Base-by-base conservation (phyloP, 345 rosid genomes). In the Kandelia obovata region DNA sequence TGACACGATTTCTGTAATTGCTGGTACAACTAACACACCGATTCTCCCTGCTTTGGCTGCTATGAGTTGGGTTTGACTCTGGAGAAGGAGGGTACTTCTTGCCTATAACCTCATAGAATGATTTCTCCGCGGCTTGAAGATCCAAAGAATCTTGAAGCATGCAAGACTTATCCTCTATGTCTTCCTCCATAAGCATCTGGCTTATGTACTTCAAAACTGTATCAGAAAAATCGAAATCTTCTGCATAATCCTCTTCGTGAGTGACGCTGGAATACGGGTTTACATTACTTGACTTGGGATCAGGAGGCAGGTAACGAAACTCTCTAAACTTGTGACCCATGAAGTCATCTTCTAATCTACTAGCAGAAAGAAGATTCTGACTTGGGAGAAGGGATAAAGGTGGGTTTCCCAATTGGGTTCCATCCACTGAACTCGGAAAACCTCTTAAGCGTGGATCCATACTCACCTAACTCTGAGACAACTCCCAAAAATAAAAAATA, bases 181-280 rank as follows among this genome's bases (percentile, higher is more conserved):
- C 86, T 67, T 92, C 96, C 37, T 92, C 92, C 92, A 89, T 84
- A 52, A 92, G 92, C n/a, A 89, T 87, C 75, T 83, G 87, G 65
- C 80, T 88, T 59, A 85, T 85, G 77, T 88, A 92, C 23, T 73
- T 79, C 58, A 92, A 79, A 73, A 86, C 86, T 5, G 82, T 77
- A 57, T 86, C 86, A 0, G 89, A 82, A 70, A 87, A 85, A 53
- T 87, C 89, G 55, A 70, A 91, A 26, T 88, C 96, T 61, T 94
- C 92, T 0, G 64, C 60, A 11, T 75, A 74, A 53, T 93, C 88
- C 60, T 90, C 92, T 66, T 77, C 82, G n/a, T 49, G 77, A 20
- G 32, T 61, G 61, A 65, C 51, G 74, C 51, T 70, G 0, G 66
- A 65, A 37, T 56, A 21, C 1, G 73, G 47, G 51, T 65, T 68